Evolutionary conservation across 2,329 filamentous ascomycete species (phyloP).

Genomic region (Exophiala spinifera): DNA sequence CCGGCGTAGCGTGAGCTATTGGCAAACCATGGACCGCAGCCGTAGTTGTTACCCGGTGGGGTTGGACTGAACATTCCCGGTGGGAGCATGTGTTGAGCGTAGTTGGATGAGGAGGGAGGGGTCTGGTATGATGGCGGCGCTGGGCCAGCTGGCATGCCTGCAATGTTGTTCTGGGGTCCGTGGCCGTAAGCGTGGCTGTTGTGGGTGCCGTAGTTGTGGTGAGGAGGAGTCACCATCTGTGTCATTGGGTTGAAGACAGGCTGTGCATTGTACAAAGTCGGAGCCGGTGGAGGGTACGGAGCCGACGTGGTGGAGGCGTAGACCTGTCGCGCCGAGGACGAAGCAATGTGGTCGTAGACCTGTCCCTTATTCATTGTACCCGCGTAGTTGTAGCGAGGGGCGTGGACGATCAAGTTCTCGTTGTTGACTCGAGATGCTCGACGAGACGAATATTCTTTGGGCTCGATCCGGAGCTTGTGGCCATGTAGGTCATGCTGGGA

Average conservation of each 20-base stretch:
- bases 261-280: slow-evolving; percentile 1
- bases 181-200: not conserved
- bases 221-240: slow-evolving; percentile 10
- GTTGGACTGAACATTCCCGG: slow-evolving; percentile 12
- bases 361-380: not conserved
- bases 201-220: not conserved
- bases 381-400: not conserved
- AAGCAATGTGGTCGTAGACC: too few relatives aligned
- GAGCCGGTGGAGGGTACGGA: not conserved
- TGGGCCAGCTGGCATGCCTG: too few relatives aligned
- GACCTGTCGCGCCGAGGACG: too few relatives aligned
- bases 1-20: not conserved
- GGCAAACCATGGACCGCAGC: not conserved
- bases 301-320: too few relatives aligned
- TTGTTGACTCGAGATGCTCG: slow-evolving; percentile 7
- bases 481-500: not conserved
- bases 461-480: slow-evolving; percentile 12
- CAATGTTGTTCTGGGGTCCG: not conserved
- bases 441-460: slow-evolving; percentile 28
- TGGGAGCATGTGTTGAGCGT: slow-evolving; percentile 6
- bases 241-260: slow-evolving; percentile 2
- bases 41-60: not conserved
- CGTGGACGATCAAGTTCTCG: not conserved
- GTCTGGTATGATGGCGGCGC: too few relatives aligned
- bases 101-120: not conserved